These are phyloP conservation scores for Pseudonitzschia multiseries DNA, from an alignment of 108 stramenopile genomes.

Conservation along the genomic window DNA sequence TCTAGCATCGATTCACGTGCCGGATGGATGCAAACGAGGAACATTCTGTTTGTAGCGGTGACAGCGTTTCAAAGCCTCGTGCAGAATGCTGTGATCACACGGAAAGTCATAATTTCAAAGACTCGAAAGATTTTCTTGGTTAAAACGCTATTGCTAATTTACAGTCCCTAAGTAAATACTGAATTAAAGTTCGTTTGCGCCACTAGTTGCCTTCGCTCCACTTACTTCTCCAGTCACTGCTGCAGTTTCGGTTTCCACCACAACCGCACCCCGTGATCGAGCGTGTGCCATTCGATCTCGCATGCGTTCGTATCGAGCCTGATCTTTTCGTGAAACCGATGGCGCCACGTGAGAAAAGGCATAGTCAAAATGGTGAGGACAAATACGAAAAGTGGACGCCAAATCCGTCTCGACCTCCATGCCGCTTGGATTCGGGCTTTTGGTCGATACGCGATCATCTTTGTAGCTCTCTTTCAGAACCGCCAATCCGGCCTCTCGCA, in stretches of 20 bases:
- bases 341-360: constrained; percentile 86
- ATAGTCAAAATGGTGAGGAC: constrained; percentile 68
- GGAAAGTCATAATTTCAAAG: too few relatives aligned
- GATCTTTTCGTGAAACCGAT: constrained; percentile 83
- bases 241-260: constrained; percentile 13
- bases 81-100: too few relatives aligned
- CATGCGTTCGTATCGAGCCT: constrained; percentile 78
- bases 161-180: not conserved
- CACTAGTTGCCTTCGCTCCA: not conserved
- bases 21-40: too few relatives aligned
- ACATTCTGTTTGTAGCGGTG: too few relatives aligned
- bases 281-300: constrained; percentile 83
- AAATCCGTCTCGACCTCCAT: not conserved
- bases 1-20: too few relatives aligned
- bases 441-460: not conserved
- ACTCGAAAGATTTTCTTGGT: too few relatives aligned
- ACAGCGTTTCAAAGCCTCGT: too few relatives aligned
- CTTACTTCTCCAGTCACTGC: not conserved
- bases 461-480: constrained; percentile 65
- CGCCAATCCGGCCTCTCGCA: constrained; percentile 88
- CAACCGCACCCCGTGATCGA: constrained; percentile 58
- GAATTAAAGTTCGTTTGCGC: not conserved
- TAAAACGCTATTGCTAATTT: not conserved
- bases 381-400: constrained; percentile 49
- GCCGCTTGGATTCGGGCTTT: not conserved